These are phyloP conservation scores for Eremothecium sinecaudum DNA, from an alignment of 1,139 yeast genomes.

Conservation along the genomic window DNA sequence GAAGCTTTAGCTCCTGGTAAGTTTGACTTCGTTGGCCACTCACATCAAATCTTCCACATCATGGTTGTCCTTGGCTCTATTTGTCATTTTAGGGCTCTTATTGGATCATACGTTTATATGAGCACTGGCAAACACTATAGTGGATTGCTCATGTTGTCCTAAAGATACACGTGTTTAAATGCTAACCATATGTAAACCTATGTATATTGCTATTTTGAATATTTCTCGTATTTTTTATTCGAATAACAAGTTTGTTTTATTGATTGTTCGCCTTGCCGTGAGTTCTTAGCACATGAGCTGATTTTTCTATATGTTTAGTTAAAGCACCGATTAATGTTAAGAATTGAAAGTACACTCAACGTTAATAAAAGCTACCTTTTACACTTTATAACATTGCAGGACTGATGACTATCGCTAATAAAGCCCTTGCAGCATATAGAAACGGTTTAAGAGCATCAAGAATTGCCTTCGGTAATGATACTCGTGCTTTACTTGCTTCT, in stretches of 20 bases:
- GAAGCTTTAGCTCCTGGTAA: constrained; percentile 61
- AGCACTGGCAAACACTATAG: constrained; percentile 29
- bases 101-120: constrained; percentile 46
- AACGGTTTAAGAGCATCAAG: constrained; percentile 62
- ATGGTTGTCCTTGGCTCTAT: constrained; percentile 74
- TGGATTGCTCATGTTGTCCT: constrained; percentile 5
- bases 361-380: too few species aligned
- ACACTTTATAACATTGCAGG: too few species aligned
- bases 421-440: constrained; percentile 52
- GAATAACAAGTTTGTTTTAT: too few species aligned
- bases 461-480: constrained; percentile 55
- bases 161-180: too few species aligned
- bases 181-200: too few species aligned
- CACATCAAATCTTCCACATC: constrained; percentile 83
- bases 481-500: constrained; percentile 49
- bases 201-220: too few species aligned
- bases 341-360: too few species aligned
- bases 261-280: too few species aligned
- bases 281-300: too few species aligned
- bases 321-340: too few species aligned
- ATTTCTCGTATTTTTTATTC: too few species aligned
- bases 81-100: constrained; percentile 63
- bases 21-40: constrained; percentile 67
- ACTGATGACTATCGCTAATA: constrained; percentile 3
- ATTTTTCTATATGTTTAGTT: too few species aligned